These are phyloP conservation scores for Fusarium armeniacum DNA, from an alignment of 2,329 filamentous ascomycete species.

Conservation along the genomic window DNA sequence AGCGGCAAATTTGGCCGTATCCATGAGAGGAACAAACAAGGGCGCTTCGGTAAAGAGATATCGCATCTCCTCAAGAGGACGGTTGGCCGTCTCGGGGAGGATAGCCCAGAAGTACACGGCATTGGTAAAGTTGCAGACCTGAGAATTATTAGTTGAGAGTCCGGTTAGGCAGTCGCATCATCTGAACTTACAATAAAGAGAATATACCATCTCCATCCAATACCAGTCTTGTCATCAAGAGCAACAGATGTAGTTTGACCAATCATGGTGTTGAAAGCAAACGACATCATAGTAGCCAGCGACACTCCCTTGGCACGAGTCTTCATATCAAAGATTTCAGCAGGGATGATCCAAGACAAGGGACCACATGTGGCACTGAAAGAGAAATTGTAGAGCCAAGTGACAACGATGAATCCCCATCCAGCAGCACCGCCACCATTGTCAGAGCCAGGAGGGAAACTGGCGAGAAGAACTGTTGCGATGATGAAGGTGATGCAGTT, in stretches of 20 bases:
- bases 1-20: constrained; percentile 46
- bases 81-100: constrained; percentile 74
- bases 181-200: constrained; percentile 49
- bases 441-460: constrained; percentile 67
- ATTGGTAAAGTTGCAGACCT: constrained; percentile 48
- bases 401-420: constrained; percentile 62
- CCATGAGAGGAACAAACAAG: constrained; percentile 26
- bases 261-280: constrained; percentile 82
- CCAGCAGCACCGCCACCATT: constrained; percentile 63
- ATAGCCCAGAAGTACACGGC: constrained; percentile 71
- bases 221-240: constrained; percentile 48
- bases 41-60: constrained; percentile 33
- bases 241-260: constrained; percentile 72
- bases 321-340: constrained; percentile 82
- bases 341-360: constrained; percentile 66
- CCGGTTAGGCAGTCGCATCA: accelerated
- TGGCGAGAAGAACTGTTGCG: constrained; percentile 65
- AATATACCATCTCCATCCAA: constrained; percentile 60
- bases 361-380: constrained; percentile 34
- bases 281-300: constrained; percentile 77
- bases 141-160: accelerated
- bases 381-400: constrained; percentile 36
- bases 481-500: constrained; percentile 82
- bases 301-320: constrained; percentile 80
- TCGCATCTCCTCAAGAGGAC: constrained; percentile 76